phyloP scores from a whole-genome alignment of 2,329 filamentous ascomycete species.

The Cytospora chrysosperma region DNA sequence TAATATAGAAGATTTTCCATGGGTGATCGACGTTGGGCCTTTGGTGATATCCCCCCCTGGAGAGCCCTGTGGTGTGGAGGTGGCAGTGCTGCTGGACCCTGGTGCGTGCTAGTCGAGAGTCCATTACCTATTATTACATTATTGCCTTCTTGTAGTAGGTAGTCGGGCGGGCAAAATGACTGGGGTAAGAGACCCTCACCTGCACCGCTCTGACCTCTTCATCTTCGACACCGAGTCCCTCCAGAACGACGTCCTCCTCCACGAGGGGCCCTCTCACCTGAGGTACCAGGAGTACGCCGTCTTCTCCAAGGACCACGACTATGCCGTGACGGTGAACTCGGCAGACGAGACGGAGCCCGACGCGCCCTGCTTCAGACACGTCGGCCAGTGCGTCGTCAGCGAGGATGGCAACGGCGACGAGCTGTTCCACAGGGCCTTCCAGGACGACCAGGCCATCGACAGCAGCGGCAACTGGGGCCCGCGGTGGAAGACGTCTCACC shows the following conservation, averaged over 20 bases:
- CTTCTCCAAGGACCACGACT: conserved; percentile 28
- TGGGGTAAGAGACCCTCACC: conserved; percentile 11
- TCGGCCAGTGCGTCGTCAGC: conserved; percentile 36
- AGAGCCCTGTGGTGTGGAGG: conserved; percentile 5
- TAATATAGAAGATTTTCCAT: not conserved
- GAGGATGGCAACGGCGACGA: conserved; percentile 34
- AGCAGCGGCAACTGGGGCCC: conserved; percentile 28
- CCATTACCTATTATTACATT: no score
- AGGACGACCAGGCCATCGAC: conserved; percentile 33
- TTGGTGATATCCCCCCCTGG: conserved; percentile 1
- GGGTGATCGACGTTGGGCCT: conserved; percentile 9
- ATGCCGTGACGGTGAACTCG: conserved; percentile 27
- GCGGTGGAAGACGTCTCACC: conserved; percentile 8
- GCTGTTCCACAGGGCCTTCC: conserved; percentile 36
- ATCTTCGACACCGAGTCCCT: conserved; percentile 37
- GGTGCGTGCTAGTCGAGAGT: not conserved
- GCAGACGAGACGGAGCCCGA: conserved; percentile 19
- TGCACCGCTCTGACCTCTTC: conserved; percentile 35
- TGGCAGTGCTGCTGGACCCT: conserved; percentile 11
- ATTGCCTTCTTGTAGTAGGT: no score
- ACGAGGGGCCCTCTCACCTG: conserved; percentile 33
- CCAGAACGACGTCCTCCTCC: conserved; percentile 36
- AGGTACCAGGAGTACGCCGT: conserved; percentile 42
- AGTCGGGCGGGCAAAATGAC: conserved; percentile 7
- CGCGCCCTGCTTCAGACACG: conserved; percentile 27